A percentile compares a stretch with the other conserved stretches of the same genome.
These are phyloP conservation scores for Phialemonium atrogriseum DNA, from an alignment of 2,329 filamentous ascomycete genomes.

Conservation along the genomic window DNA sequence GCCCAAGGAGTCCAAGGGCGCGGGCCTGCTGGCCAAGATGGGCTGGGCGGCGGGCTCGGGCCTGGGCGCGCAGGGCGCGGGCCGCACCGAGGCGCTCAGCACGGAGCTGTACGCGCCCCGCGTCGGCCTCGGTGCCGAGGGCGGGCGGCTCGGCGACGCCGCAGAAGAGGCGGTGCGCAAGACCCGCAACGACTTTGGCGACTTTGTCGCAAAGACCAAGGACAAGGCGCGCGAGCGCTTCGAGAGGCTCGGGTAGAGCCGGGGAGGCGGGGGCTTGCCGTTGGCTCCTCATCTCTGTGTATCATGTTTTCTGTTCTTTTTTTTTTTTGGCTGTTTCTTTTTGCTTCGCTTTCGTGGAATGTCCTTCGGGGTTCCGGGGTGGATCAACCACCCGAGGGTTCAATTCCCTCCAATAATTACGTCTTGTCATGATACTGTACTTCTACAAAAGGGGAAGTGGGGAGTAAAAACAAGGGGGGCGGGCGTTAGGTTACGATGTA, in stretches of 20 bases:
- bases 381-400: too few species aligned
- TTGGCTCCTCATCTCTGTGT: too few species aligned
- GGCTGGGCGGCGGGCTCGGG: conserved; percentile 61
- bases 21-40: conserved; percentile 63
- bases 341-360: too few species aligned
- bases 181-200: conserved; percentile 51
- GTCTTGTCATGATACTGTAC: too few species aligned
- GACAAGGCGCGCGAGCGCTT: conserved; percentile 61
- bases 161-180: conserved; percentile 52
- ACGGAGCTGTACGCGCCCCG: conserved; percentile 59
- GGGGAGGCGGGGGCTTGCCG: too few species aligned
- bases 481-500: too few species aligned
- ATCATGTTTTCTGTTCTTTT: too few species aligned
- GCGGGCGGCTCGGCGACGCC: conserved; percentile 62
- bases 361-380: too few species aligned
- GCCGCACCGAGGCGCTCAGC: conserved; percentile 54
- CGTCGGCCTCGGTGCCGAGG: conserved; percentile 61
- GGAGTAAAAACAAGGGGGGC: too few species aligned
- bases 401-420: too few species aligned
- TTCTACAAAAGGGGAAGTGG: too few species aligned
- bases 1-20: conserved; percentile 48
- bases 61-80: conserved; percentile 54
- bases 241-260: conserved; percentile 43
- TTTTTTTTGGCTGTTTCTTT: too few species aligned
- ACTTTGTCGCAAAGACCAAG: conserved; percentile 56